Evolutionary conservation across 1,284 basidiomycete genomes (phyloP), one percentile per base, ranked within the genome.

Genomic region (Moesziomyces sp.): DNA sequence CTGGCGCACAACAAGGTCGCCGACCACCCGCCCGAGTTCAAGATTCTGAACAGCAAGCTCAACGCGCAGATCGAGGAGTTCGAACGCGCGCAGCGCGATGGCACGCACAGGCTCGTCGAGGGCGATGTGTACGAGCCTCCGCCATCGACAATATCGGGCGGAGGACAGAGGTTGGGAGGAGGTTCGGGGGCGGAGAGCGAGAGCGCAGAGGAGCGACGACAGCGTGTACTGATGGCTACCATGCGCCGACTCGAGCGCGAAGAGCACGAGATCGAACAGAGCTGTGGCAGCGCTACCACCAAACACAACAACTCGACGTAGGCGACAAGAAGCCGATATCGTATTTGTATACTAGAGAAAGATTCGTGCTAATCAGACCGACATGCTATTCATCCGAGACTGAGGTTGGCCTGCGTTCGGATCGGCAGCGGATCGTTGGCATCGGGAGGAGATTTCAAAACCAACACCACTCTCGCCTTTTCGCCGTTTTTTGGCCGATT

Each of bases 21-120:
- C 9, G 78, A 76, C 13, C 81, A 83, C 56, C 78, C 79, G 5
- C 72, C 69, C 28, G 81, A 76, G 48, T 83, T 83, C 65, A 83
- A 82, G 54, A 65, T 72, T 5, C 61, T 82, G 21, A 82, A 82
- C 55, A 72, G 68, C 62, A 53, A 77, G 64, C 59, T 83, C 24
- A 83, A 83, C 45, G 69, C 71, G 1, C 74, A 83, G 61, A 69
- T 83, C 8, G 76, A 69, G 24, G 74, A 75, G 8, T 80, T 62
- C 30, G 78, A 82, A 56, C 44, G 52, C 3, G 45, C 46, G 13
- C 24, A 63, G 54, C 44, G 56, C 7, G 42, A 69, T 10, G 68
- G 71, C 7, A 48, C 60, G 6, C 73, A 76, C 34, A 18, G 34
- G 7, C 61, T 79, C 18, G 44, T 66, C 19, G 65, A 71, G 7